Conservation (phyloP, 2,329 filamentous ascomycete genomes). For the Coniochaeta ligniaria region DNA sequence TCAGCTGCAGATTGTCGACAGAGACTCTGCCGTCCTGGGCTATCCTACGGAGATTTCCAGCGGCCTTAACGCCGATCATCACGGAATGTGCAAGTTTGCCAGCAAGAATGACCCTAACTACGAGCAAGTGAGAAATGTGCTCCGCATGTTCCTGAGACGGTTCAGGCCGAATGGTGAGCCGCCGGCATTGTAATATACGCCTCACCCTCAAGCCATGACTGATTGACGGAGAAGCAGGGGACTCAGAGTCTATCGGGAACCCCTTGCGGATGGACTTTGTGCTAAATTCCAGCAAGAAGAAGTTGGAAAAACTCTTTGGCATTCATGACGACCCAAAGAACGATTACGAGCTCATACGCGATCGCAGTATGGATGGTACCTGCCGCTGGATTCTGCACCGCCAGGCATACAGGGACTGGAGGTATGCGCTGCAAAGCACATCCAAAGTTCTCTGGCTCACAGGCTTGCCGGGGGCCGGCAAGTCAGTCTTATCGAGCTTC, state of each 20-base stretch:
- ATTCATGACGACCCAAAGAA: not conserved
- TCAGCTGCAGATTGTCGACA: constrained; percentile 12
- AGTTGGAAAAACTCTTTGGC: too few species aligned
- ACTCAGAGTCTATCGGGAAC: too few species aligned
- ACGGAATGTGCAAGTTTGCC: constrained; percentile 13
- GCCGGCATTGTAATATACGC: too few species aligned
- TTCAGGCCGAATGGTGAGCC: too few species aligned
- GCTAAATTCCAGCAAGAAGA: too few species aligned
- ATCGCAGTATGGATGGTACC: constrained; percentile 5
- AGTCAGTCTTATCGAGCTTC: constrained; percentile 8
- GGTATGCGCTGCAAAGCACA: not conserved
- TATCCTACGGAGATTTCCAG: constrained; percentile 10
- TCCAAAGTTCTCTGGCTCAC: constrained; percentile 5
- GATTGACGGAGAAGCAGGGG: too few species aligned
- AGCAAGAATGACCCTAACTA: not conserved
- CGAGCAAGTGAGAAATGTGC: too few species aligned
- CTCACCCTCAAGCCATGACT: too few species aligned
- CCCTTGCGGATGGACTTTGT: too few species aligned
- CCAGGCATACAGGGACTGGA: constrained; percentile 1
- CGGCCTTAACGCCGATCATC: constrained; percentile 16
- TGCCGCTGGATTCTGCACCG: constrained; percentile 7
- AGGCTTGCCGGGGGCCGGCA: constrained; percentile 6
- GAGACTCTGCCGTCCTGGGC: constrained; percentile 14
- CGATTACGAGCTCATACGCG: constrained; percentile 5
- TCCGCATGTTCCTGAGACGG: too few species aligned